These are phyloP conservation scores for Leccinum rimulosum DNA, from an alignment of 768 basidiomycete genomes.

Conservation along the genomic window DNA sequence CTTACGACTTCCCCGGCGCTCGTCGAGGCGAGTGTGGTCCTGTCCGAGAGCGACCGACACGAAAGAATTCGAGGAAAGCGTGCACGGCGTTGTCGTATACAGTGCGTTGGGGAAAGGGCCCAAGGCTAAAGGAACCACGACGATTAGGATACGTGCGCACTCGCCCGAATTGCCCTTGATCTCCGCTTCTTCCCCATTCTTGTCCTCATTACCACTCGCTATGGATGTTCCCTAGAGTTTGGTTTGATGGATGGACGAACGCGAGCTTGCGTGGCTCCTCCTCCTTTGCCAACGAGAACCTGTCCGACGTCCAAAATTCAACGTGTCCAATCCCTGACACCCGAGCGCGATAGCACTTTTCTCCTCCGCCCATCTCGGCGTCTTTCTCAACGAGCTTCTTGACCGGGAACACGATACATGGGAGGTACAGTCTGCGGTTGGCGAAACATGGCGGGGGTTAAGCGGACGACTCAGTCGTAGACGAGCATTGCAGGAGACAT, in stretches of 20 bases:
- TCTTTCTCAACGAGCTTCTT: not conserved
- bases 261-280: slow-evolving; percentile 1
- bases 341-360: slow-evolving; percentile 1
- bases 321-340: slow-evolving; percentile 4
- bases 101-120: no score
- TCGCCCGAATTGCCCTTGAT: no score
- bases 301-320: slow-evolving; percentile 2
- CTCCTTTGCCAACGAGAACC: not conserved
- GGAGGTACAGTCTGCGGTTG: slow-evolving; percentile 5
- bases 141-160: no score
- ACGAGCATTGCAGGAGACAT: not conserved
- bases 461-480: not conserved
- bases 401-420: slow-evolving; percentile 11
- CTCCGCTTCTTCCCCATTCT: no score
- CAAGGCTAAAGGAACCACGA: no score
- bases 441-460: slow-evolving; percentile 3
- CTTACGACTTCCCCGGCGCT: no score
- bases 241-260: slow-evolving; percentile 6
- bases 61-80: no score
- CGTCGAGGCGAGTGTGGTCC: no score
- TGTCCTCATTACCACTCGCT: no score
- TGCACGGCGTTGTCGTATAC: no score
- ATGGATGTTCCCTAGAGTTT: no score
- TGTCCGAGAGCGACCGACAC: no score
- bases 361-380: not conserved